Evolutionary conservation across 2,329 filamentous ascomycete species (phyloP).

Genomic region (Colletotrichum simmondsii): DNA sequence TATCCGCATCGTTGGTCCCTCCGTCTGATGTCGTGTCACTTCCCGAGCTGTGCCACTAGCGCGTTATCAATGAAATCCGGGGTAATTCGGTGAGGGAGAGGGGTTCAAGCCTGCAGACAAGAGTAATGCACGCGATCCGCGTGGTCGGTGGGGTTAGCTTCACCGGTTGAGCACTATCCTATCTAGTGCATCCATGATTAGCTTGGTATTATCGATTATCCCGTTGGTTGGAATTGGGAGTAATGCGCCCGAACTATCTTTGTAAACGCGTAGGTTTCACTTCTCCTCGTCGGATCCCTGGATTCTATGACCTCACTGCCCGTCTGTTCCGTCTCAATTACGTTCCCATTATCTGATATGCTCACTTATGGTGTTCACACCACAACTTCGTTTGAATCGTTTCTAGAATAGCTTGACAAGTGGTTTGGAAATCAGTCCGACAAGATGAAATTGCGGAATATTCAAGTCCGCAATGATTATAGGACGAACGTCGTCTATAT

Average conservation of each 20-base stretch:
- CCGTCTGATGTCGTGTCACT: neutral
- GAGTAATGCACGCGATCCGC: neutral
- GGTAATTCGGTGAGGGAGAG: neutral
- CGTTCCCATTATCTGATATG: neutral
- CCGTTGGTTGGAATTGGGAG: neutral
- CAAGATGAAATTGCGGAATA: neutral
- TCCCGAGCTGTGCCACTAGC: neutral
- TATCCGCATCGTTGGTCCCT: neutral
- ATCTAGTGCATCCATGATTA: conserved; percentile 7
- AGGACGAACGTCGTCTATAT: neutral
- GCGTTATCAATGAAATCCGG: neutral
- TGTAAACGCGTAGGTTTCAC: neutral
- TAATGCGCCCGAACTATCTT: neutral
- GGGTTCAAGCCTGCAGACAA: neutral
- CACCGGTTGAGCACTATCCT: conserved; percentile 15
- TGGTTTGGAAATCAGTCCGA: neutral
- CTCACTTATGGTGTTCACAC: neutral
- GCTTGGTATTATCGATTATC: neutral
- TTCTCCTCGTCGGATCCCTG: neutral
- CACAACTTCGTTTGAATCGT: neutral
- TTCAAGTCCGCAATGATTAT: neutral
- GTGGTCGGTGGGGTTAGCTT: neutral
- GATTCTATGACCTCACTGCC: neutral
- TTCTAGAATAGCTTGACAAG: neutral
- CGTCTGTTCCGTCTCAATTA: neutral